Evolutionary conservation across 345 rosid genomes (phyloP).

Genomic region (Limnanthes douglasii): DNA sequence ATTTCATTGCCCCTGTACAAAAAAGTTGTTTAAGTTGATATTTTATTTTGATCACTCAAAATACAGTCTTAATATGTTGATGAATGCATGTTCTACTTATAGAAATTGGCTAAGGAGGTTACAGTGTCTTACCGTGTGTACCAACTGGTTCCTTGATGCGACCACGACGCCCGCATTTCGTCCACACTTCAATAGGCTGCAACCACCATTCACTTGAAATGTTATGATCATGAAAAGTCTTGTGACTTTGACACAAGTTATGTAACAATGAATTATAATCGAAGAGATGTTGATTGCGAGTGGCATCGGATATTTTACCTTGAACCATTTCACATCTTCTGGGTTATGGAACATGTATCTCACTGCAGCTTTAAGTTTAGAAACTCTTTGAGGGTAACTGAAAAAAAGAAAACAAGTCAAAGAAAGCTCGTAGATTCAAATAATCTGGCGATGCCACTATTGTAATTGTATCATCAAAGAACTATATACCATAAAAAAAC

Average conservation of each 20-base stretch:
- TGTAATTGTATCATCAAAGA: no score
- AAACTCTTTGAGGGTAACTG: slow-evolving; percentile 93
- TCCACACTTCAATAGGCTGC: slow-evolving; percentile 92
- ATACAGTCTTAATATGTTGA: no score
- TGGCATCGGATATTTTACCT: slow-evolving; percentile 26
- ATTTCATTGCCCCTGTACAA: slow-evolving; percentile 94
- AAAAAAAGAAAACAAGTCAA: slow-evolving; percentile 13
- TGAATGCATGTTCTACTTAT: no score
- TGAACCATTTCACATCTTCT: slow-evolving; percentile 96
- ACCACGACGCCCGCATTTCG: slow-evolving; percentile 76
- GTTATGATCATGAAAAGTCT: background rate
- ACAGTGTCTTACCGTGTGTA: slow-evolving; percentile 78
- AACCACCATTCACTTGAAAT: slow-evolving; percentile 7
- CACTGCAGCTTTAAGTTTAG: slow-evolving; percentile 68
- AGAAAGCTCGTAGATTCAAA: no score
- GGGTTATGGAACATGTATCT: slow-evolving; percentile 88
- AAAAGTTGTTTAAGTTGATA: no score
- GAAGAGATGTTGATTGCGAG: background rate
- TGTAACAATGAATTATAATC: background rate
- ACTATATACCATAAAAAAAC: no score
- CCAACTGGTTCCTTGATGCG: slow-evolving; percentile 92
- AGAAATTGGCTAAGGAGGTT: no score
- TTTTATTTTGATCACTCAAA: no score
- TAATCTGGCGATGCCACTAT: no score
- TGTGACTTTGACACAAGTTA: background rate